These are phyloP conservation scores for Rubia tinctorum DNA, from an alignment of 305 asterid genomes.

Conservation along the genomic window DNA sequence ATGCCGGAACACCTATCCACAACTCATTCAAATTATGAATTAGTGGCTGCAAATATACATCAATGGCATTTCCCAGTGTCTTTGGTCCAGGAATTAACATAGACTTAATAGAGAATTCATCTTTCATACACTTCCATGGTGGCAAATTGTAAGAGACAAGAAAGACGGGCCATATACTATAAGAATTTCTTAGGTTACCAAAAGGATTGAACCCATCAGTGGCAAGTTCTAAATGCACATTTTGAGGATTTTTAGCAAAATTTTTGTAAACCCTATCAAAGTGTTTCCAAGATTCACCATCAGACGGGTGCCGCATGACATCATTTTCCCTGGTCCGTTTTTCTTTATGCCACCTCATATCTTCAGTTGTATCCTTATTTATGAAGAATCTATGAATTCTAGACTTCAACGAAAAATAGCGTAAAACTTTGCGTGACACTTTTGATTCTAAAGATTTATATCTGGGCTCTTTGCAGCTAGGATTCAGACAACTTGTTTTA, in stretches of 20 bases:
- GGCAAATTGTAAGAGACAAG: constrained; percentile 19
- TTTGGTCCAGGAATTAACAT: constrained; percentile 9
- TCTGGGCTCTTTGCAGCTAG: not conserved
- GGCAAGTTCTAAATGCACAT: not conserved
- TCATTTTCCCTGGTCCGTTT: not conserved
- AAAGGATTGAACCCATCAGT: constrained; percentile 5
- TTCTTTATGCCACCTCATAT: not conserved
- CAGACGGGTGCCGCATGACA: not conserved
- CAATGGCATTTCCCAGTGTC: constrained; percentile 18
- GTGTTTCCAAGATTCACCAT: not conserved
- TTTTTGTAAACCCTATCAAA: not conserved
- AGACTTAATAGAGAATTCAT: constrained; percentile 1
- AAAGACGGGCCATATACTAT: constrained; percentile 24
- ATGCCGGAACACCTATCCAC: constrained; percentile 2
- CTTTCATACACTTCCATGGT: constrained; percentile 19
- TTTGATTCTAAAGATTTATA: not conserved
- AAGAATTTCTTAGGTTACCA: constrained; percentile 5
- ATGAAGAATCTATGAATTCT: not conserved
- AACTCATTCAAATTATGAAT: constrained; percentile 16
- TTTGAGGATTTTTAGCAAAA: not conserved
- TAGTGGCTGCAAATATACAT: constrained; percentile 19
- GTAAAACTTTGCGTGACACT: not conserved
- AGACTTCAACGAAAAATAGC: not conserved
- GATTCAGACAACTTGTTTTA: not conserved
- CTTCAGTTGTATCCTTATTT: not conserved